Conservation (phyloP, 148 eudicot species). For the Nepenthes mirabilis region DNA sequence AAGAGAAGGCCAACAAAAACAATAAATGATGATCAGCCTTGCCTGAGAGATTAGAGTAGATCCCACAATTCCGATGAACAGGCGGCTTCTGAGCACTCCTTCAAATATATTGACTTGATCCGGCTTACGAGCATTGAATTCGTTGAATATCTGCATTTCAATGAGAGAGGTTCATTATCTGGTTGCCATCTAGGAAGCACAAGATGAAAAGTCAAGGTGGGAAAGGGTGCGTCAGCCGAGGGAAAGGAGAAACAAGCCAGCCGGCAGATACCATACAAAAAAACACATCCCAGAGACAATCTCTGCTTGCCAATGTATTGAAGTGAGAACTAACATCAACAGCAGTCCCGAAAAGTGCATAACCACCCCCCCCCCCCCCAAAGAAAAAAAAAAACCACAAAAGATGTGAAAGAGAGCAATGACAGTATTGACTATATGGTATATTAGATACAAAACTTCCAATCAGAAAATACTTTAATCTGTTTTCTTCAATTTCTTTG, state of each 20-base stretch:
- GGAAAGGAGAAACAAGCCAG: not conserved
- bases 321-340: too few relatives aligned
- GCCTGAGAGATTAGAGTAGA: constrained; percentile 70
- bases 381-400: too few relatives aligned
- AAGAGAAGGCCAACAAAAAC: not conserved
- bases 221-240: not conserved
- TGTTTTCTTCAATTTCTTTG: too few relatives aligned
- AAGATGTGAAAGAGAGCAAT: too few relatives aligned
- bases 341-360: too few relatives aligned
- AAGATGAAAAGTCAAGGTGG: not conserved
- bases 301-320: too few relatives aligned
- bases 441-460: too few relatives aligned
- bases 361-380: too few relatives aligned
- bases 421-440: too few relatives aligned
- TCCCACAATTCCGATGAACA: constrained; percentile 69
- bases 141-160: constrained; percentile 67
- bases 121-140: constrained; percentile 94
- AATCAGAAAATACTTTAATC: too few relatives aligned
- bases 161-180: not conserved
- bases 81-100: constrained; percentile 53
- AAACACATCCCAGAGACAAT: too few relatives aligned
- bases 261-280: not conserved
- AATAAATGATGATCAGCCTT: not conserved
- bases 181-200: not conserved
- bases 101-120: constrained; percentile 75